Evolutionary conservation across 805 yeast species (phyloP), one percentile per base, ranked within the genome.

Genomic region (Diddensiella transvaalensis): DNA sequence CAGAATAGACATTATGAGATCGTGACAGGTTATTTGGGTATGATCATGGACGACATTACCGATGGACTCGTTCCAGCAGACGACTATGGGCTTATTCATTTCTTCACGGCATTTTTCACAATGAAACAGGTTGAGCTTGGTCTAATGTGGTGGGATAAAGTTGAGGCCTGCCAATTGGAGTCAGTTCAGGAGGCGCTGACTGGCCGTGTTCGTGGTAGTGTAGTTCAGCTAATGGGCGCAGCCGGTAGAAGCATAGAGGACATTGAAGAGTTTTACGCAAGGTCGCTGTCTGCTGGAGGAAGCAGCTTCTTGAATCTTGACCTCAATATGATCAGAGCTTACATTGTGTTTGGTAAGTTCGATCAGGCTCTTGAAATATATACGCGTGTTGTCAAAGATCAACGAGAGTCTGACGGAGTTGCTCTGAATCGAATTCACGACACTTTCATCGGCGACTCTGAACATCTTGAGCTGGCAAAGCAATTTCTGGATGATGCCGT

Each of bases 401-500:
- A 72, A 39, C 79, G 78, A 40, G 68, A 64, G 37, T 57, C 60
- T 46, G 47, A 70, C 64, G 53, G 51, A 15, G 37, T 40, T 38
- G 47, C 50, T 43, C 68, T 71, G 58, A 74, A 84, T 29, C 86
- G 83, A 66, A 82, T 87, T 41, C 95, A 87, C 69, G 72, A 85
- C 52, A 74, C 83, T 2, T 87, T 87, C 58, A 83, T 87, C 61
- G 93, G 95, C 40, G 80, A 78, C 55, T 83, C 88, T 64, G 79
- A 78, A 60, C 89, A 87, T 61, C 73, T 85, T 47, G 72, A 71
- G 37, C 82, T 87, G 40, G 87, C 95, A 3, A 79, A 78, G 60
- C 77, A 80, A 36, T 87, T 87, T 59, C 86, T 83, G 64, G 82
- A 80, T 57, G 85, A 83, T 63, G 91, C 87, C 2, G 71, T 85